These are phyloP conservation scores for Chara braunii DNA, from an alignment of 139 green algal species.

Conservation along the genomic window DNA sequence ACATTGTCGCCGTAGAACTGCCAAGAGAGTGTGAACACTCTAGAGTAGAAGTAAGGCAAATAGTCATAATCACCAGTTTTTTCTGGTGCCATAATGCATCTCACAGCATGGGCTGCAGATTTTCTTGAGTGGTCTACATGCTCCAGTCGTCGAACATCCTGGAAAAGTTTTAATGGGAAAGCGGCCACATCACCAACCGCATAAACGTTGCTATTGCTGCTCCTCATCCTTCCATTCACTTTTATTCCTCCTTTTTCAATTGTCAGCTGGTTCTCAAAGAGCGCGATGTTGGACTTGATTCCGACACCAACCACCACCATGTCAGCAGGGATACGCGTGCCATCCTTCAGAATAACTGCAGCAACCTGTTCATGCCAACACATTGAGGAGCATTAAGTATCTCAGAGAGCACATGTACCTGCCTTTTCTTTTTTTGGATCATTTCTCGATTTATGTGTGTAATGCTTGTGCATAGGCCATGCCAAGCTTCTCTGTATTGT, in stretches of 20 bases:
- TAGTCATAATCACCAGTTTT: conserved; percentile 66
- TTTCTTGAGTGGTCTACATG: conserved; percentile 63
- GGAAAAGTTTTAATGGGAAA: conserved; percentile 63
- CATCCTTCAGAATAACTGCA: conserved; percentile 55
- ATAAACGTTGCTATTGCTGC: conserved; percentile 24
- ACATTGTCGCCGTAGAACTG: conserved; percentile 45
- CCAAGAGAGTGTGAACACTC: conserved; percentile 62
- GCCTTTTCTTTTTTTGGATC: too few species aligned
- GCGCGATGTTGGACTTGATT: conserved; percentile 58
- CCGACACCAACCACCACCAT: conserved; percentile 80
- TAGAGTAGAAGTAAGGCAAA: conserved; percentile 87
- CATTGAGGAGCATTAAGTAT: too few species aligned
- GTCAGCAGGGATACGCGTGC: conserved; percentile 46
- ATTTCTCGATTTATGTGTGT: too few species aligned
- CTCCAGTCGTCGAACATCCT: conserved; percentile 65
- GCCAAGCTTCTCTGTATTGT: too few species aligned
- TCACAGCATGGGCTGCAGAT: conserved; percentile 31
- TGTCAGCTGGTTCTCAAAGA: conserved; percentile 57
- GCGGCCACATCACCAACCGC: conserved; percentile 80
- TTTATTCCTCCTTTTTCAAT: conserved; percentile 65
- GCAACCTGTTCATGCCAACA: conserved; percentile 26
- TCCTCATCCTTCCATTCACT: conserved; percentile 60
- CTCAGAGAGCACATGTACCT: neutral
- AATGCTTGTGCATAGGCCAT: too few species aligned
- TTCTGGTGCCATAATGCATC: conserved; percentile 18